phyloP scores from a whole-genome alignment of 805 yeast genomes.

The Hagleromyces aurorensis region DNA sequence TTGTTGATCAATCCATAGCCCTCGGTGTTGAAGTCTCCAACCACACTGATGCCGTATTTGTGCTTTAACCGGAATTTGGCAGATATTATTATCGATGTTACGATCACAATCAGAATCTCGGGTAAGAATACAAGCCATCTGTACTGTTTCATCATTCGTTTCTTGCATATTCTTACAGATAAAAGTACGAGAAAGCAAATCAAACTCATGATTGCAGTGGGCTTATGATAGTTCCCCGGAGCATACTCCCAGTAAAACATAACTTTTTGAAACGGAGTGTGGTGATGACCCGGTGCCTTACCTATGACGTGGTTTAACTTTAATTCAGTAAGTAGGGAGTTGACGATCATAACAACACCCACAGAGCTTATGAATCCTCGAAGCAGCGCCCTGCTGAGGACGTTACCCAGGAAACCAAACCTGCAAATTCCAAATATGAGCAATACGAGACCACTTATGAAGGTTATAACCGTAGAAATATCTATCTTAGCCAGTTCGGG shows the following conservation, averaged over 20 bases:
- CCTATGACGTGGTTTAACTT: constrained; percentile 49
- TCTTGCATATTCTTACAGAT: constrained; percentile 36
- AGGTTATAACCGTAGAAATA: constrained; percentile 59
- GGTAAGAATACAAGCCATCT: constrained; percentile 61
- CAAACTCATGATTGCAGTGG: constrained; percentile 57
- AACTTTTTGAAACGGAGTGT: constrained; percentile 67
- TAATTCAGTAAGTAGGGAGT: constrained; percentile 62
- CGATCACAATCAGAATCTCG: constrained; percentile 74
- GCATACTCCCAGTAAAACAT: constrained; percentile 46
- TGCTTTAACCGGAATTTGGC: constrained; percentile 39
- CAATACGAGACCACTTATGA: constrained; percentile 65
- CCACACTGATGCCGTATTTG: constrained; percentile 49
- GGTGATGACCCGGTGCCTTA: constrained; percentile 43
- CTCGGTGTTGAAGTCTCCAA: constrained; percentile 58
- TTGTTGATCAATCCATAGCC: constrained; percentile 39
- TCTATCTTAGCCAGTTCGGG: constrained; percentile 41
- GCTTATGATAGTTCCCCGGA: constrained; percentile 38
- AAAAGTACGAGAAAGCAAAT: constrained; percentile 41
- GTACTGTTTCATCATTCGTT: constrained; percentile 30
- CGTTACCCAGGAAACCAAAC: constrained; percentile 77
- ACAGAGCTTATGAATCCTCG: constrained; percentile 83
- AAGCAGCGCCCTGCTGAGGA: constrained; percentile 65
- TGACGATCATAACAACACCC: constrained; percentile 74
- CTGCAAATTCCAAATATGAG: constrained; percentile 72
- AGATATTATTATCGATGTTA: constrained; percentile 49